A percentile compares a stretch with the other conserved stretches of the same genome.
These are phyloP conservation scores for Neofusicoccum cordaticola DNA, from an alignment of 2,329 filamentous ascomycete genomes.

Conservation along the genomic window DNA sequence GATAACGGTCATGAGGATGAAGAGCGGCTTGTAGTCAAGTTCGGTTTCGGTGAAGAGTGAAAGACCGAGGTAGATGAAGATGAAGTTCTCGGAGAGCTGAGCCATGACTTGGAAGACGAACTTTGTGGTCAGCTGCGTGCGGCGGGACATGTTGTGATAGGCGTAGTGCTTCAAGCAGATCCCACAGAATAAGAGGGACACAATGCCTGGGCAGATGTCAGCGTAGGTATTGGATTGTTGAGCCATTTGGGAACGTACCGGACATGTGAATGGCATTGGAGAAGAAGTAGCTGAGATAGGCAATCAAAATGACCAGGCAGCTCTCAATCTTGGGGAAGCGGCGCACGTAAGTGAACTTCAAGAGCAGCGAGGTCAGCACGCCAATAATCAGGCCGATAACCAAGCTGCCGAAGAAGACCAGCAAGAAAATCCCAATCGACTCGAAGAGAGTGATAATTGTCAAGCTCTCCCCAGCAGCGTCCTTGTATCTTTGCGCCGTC, in stretches of 20 bases:
- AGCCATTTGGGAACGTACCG: slow-evolving; percentile 56
- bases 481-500: slow-evolving; percentile 89
- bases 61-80: slow-evolving; percentile 96
- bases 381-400: slow-evolving; percentile 85
- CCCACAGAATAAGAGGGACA: slow-evolving; percentile 93
- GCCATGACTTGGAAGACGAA: slow-evolving; percentile 94
- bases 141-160: slow-evolving; percentile 99
- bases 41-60: slow-evolving; percentile 90
- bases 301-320: slow-evolving; percentile 87
- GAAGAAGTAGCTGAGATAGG: slow-evolving; percentile 97
- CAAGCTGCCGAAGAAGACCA: slow-evolving; percentile 93
- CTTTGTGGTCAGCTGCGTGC: slow-evolving; percentile 95
- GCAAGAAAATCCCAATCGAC: slow-evolving; percentile 88
- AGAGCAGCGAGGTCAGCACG: slow-evolving; percentile 77
- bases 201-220: slow-evolving; percentile 66
- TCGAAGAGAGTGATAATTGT: slow-evolving; percentile 83
- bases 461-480: slow-evolving; percentile 61
- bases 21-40: slow-evolving; percentile 86
- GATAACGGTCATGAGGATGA: slow-evolving; percentile 88
- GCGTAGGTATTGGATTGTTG: background rate
- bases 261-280: slow-evolving; percentile 95
- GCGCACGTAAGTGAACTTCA: slow-evolving; percentile 93
- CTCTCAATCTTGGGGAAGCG: slow-evolving; percentile 96
- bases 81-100: slow-evolving; percentile 97
- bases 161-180: slow-evolving; percentile 99